Percentiles rank a stretch among this genome's conserved stretches.
Evolutionary conservation across 1,284 basidiomycete species (phyloP).

Genomic region (Wallemia ichthyophaga): DNA sequence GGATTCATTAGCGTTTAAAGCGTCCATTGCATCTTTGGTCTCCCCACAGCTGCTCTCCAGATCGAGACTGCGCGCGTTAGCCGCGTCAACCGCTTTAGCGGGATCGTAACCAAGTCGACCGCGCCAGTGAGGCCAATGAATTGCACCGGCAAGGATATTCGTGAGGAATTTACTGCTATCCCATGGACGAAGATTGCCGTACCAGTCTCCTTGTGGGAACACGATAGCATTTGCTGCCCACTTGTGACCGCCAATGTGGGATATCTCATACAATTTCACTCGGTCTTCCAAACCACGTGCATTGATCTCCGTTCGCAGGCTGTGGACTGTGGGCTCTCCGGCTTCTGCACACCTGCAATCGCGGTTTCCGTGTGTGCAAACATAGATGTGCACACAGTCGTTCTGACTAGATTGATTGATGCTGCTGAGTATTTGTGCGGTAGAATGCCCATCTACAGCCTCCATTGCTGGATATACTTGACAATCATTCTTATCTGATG

Average conservation of each 20-base stretch:
- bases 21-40: background rate
- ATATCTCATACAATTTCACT: constrained; percentile 29
- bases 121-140: constrained; percentile 24
- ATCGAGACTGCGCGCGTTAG: background rate
- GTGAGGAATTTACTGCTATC: constrained; percentile 28
- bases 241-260: constrained; percentile 61
- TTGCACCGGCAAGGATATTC: constrained; percentile 17
- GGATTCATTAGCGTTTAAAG: background rate
- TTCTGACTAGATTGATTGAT: background rate
- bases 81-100: background rate
- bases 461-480: background rate
- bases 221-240: constrained; percentile 49
- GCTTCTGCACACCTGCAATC: constrained; percentile 43
- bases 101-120: constrained; percentile 31
- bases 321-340: constrained; percentile 20
- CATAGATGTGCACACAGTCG: constrained; percentile 21
- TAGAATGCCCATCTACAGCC: background rate
- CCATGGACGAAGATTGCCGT: constrained; percentile 25
- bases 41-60: background rate
- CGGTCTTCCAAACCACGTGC: constrained; percentile 5
- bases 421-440: background rate
- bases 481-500: background rate
- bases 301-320: constrained; percentile 16
- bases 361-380: constrained; percentile 36
- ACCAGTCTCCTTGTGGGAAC: constrained; percentile 50